Conservation (phyloP, 2,329 filamentous ascomycete genomes). For the Penicillium sp. region DNA sequence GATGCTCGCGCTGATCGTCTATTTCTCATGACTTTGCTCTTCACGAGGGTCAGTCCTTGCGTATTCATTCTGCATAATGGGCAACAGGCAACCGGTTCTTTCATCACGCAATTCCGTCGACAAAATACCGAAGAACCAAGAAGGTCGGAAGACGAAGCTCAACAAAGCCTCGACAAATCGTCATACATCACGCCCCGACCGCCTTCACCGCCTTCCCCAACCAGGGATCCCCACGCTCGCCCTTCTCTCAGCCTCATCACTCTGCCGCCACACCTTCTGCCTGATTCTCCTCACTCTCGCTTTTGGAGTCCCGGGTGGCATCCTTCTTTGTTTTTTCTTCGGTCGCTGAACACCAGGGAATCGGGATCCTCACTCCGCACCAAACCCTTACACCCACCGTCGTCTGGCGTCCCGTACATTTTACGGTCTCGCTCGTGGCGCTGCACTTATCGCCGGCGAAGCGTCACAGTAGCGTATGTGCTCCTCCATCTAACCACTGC, state of each 20-base stretch:
- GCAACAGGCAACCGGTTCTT: too few species aligned
- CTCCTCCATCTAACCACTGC: not conserved
- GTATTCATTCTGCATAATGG: too few species aligned
- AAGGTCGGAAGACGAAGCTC: too few species aligned
- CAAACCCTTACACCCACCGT: not conserved
- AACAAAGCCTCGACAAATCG: too few species aligned
- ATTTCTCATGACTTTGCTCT: too few species aligned
- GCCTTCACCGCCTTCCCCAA: conserved; percentile 26
- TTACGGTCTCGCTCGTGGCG: conserved; percentile 19
- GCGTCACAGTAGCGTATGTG: conserved; percentile 8
- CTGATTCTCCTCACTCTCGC: conserved; percentile 13
- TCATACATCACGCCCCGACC: conserved; percentile 10
- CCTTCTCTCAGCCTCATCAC: conserved; percentile 22
- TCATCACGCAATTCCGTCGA: too few species aligned
- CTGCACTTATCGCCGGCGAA: conserved; percentile 10
- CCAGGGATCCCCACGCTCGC: conserved; percentile 18
- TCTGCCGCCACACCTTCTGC: conserved; percentile 20
- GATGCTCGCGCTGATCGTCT: too few species aligned
- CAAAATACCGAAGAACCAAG: too few species aligned
- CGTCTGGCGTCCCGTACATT: not conserved
- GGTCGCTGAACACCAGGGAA: not conserved
- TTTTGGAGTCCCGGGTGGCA: conserved; percentile 3
- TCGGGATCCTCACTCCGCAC: not conserved
- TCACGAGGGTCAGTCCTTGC: too few species aligned
- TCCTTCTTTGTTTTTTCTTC: not conserved